Conservation (phyloP, 2,329 filamentous ascomycete genomes). For the Microcyclospora pomicola region DNA sequence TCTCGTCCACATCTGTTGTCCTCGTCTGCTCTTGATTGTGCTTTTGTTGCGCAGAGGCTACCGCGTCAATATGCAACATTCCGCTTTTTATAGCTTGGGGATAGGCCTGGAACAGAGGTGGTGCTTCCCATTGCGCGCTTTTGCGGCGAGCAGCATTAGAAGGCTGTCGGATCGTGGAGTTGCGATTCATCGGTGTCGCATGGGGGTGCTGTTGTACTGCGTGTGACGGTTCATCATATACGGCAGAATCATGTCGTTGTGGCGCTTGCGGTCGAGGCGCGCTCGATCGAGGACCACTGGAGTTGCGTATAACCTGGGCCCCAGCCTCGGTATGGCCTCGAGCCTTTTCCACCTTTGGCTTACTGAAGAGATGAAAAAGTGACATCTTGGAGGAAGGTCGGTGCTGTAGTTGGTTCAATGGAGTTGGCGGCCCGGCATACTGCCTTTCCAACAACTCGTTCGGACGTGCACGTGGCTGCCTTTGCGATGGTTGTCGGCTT, state of each 20-base stretch:
- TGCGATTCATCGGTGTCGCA: background rate
- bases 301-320: conserved; percentile 3
- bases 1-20: conserved; percentile 7
- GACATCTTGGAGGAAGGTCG: conserved; percentile 27
- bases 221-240: background rate
- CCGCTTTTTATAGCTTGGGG: conserved; percentile 69
- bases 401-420: conserved; percentile 5
- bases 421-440: conserved; percentile 10
- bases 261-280: conserved; percentile 1
- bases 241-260: background rate
- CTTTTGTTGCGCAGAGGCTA: background rate
- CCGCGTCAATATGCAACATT: conserved; percentile 32
- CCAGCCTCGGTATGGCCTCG: conserved; percentile 30
- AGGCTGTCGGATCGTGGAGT: background rate
- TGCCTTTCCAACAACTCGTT: conserved; percentile 7
- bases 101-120: conserved; percentile 76
- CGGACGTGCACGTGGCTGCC: conserved; percentile 10
- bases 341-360: conserved; percentile 34
- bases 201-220: background rate
- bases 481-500: conserved; percentile 3
- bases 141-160: conserved; percentile 1
- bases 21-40: conserved; percentile 3
- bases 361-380: conserved; percentile 36
- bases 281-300: background rate
- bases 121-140: conserved; percentile 30